Evolutionary conservation across 192 early-diverging fungal species (phyloP).

Genomic region (Oehlia diaphana): DNA sequence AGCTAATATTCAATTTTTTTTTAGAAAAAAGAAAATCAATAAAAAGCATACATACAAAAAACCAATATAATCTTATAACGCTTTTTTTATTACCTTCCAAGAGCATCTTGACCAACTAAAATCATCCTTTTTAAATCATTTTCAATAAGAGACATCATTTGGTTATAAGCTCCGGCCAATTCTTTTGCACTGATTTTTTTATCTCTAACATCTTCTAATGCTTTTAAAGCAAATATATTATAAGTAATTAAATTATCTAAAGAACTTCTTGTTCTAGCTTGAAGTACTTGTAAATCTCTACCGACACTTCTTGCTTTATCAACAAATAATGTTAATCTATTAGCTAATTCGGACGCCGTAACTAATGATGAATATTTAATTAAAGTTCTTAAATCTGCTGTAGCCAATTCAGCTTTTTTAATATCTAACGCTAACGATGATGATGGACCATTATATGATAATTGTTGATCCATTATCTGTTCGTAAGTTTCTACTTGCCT

Average conservation of each 20-base stretch:
- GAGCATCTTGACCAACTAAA: slow-evolving; percentile 18
- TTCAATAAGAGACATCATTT: slow-evolving; percentile 33
- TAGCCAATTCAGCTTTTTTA: slow-evolving; percentile 51
- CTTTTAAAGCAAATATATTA: slow-evolving; percentile 44
- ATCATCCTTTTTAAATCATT: slow-evolving; percentile 4
- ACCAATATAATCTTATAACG: neutral
- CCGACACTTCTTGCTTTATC: slow-evolving; percentile 38
- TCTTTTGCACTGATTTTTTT: slow-evolving; percentile 36
- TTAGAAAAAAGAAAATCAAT: neutral
- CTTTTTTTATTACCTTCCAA: slow-evolving; percentile 34
- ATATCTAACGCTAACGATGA: slow-evolving; percentile 42
- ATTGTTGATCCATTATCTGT: slow-evolving; percentile 36
- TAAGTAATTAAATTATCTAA: slow-evolving; percentile 55
- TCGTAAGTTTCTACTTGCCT: slow-evolving; percentile 49
- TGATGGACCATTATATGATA: slow-evolving; percentile 19
- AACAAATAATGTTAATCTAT: slow-evolving; percentile 42
- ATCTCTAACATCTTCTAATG: slow-evolving; percentile 35
- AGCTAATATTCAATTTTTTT: slow-evolving; percentile 10
- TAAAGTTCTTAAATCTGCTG: slow-evolving; percentile 49
- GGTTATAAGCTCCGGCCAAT: slow-evolving; percentile 33
- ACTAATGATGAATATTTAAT: slow-evolving; percentile 48
- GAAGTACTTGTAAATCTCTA: slow-evolving; percentile 48
- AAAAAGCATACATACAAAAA: neutral
- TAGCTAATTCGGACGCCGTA: slow-evolving; percentile 33
- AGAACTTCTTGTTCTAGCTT: slow-evolving; percentile 48